These are phyloP conservation scores for Diplosphaera chodatii DNA, from an alignment of 139 green algal species.

Conservation along the genomic window DNA sequence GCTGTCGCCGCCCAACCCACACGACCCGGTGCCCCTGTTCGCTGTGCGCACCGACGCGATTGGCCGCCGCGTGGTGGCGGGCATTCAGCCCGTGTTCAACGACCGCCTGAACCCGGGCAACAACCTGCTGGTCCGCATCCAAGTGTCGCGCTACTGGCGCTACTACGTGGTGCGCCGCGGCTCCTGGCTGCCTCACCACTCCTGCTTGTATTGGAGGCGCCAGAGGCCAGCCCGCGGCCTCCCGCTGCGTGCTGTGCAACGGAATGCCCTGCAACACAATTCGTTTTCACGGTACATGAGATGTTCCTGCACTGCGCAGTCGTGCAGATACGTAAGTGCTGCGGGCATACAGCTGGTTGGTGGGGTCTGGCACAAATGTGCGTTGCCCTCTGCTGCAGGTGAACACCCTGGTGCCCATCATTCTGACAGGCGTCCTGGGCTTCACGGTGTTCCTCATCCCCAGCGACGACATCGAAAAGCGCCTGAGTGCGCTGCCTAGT, in stretches of 20 bases:
- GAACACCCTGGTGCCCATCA: not conserved
- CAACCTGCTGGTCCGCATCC: not conserved
- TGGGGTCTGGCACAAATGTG: too few species aligned
- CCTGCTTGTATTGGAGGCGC: too few species aligned
- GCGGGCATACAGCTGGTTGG: too few species aligned
- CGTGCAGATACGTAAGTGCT: too few species aligned
- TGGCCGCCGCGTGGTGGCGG: not conserved
- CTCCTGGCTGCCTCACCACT: too few species aligned
- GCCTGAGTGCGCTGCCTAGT: not conserved
- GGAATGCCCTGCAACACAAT: too few species aligned
- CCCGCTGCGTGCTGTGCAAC: too few species aligned
- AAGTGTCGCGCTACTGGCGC: not conserved
- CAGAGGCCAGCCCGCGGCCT: too few species aligned
- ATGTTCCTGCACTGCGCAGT: too few species aligned
- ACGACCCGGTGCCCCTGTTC: not conserved
- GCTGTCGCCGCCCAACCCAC: not conserved
- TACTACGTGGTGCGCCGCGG: not conserved
- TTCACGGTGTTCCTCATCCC: not conserved
- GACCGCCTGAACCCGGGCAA: not conserved
- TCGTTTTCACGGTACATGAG: too few species aligned
- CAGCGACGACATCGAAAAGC: not conserved
- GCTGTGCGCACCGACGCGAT: not conserved
- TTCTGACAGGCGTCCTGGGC: not conserved
- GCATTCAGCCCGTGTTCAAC: not conserved
- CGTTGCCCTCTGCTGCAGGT: too few species aligned